Percentiles rank a stretch among this genome's conserved stretches.
Evolutionary conservation across 2,329 filamentous ascomycete genomes (phyloP).

Genomic region (Sporothrix dimorphospora): DNA sequence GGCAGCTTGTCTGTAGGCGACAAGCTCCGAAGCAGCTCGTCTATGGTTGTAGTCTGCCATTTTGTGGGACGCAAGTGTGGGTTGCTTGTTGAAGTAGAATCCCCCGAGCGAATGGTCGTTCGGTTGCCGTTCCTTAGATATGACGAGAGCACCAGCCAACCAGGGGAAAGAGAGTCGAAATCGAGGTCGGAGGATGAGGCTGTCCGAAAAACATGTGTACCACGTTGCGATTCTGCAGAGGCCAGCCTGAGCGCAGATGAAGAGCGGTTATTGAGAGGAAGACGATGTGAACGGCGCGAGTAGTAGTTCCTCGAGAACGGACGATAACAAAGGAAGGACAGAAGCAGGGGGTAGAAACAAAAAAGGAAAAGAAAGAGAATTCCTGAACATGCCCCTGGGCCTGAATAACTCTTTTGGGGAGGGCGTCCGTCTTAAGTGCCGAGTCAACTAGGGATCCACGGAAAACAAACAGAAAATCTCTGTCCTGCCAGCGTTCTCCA

Average conservation of each 20-base stretch:
- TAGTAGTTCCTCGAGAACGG: not conserved
- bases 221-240: not conserved
- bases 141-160: not conserved
- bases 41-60: conserved; percentile 27
- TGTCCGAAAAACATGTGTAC: not conserved
- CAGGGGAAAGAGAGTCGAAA: conserved; percentile 1
- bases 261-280: not conserved
- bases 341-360: not conserved
- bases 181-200: not conserved
- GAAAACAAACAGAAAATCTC: conserved; percentile 26
- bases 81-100: not conserved
- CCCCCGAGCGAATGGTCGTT: not conserved
- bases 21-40: conserved; percentile 27
- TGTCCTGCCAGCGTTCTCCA: conserved; percentile 22
- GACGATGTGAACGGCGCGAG: not conserved
- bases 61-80: not conserved
- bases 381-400: not conserved
- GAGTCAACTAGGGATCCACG: conserved; percentile 23
- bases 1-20: not conserved
- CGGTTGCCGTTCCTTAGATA: not conserved
- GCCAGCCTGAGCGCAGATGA: not conserved
- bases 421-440: conserved; percentile 25
- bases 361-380: conserved; percentile 4
- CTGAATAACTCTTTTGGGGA: not conserved
- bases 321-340: not conserved